These are phyloP conservation scores for Laetiporus sulphureus DNA, from an alignment of 1,284 basidiomycete species.

Conservation along the genomic window DNA sequence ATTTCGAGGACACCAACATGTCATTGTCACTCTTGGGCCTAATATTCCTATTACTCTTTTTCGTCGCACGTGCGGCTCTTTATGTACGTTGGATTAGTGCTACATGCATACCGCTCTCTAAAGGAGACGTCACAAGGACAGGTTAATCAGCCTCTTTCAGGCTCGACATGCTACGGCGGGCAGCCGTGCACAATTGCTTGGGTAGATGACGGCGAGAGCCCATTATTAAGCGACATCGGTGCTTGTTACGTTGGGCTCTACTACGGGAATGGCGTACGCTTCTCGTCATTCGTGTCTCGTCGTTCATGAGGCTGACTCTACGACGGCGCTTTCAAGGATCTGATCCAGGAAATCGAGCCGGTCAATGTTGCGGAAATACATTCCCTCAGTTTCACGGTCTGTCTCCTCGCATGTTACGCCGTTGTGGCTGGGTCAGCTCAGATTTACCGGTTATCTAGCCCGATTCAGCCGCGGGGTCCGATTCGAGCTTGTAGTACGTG, in stretches of 20 bases:
- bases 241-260: conserved; percentile 46
- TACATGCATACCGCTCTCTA: not conserved
- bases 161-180: conserved; percentile 42
- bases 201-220: conserved; percentile 53
- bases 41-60: too few species aligned
- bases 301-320: too few species aligned
- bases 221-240: conserved; percentile 43
- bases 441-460: conserved; percentile 19
- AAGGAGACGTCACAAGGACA: conserved; percentile 20
- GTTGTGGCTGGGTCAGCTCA: not conserved
- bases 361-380: conserved; percentile 30
- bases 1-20: too few species aligned
- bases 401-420: not conserved
- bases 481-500: conserved; percentile 47
- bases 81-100: not conserved
- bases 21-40: too few species aligned
- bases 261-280: conserved; percentile 42
- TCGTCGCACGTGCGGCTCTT: not conserved
- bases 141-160: conserved; percentile 41
- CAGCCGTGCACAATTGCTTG: conserved; percentile 47
- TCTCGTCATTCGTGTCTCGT: not conserved
- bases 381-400: conserved; percentile 33
- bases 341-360: conserved; percentile 41
- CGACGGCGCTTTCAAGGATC: conserved; percentile 38
- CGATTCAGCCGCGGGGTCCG: conserved; percentile 40